These are phyloP conservation scores for Pestalotiopsis sp. DNA, from an alignment of 2,329 filamentous ascomycete genomes.

Conservation along the genomic window DNA sequence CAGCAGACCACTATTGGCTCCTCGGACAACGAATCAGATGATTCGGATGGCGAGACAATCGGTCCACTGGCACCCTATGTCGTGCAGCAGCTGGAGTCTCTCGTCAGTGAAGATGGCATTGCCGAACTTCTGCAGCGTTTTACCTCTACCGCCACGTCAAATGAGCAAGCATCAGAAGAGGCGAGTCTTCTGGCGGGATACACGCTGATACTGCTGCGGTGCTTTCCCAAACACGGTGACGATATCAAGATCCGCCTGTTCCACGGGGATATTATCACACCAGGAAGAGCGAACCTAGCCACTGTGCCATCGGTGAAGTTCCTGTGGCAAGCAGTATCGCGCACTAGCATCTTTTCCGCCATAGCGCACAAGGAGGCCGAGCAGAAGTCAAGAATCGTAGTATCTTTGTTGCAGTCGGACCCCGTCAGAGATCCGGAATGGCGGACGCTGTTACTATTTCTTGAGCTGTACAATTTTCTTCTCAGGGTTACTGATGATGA, in stretches of 20 bases:
- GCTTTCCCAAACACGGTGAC: conserved; percentile 80
- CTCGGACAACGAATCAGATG: conserved; percentile 43
- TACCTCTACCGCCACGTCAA: conserved; percentile 36
- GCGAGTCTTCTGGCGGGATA: conserved; percentile 82
- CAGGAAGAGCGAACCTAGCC: conserved; percentile 34
- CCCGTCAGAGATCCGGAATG: conserved; percentile 68
- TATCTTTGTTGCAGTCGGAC: conserved; percentile 31
- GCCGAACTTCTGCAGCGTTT: conserved; percentile 57
- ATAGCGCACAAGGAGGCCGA: conserved; percentile 34
- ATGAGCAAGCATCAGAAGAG: conserved; percentile 50
- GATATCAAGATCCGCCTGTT: conserved; percentile 96
- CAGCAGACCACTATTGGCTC: conserved; percentile 34
- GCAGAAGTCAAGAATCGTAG: conserved; percentile 27
- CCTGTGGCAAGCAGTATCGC: conserved; percentile 71
- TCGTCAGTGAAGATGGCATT: conserved; percentile 78
- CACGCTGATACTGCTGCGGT: conserved; percentile 80
- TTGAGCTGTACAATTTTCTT: conserved; percentile 93
- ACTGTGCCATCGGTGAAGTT: conserved; percentile 74
- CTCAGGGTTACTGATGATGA: conserved; percentile 94
- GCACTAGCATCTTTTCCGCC: conserved; percentile 42
- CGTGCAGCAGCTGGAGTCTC: conserved; percentile 65
- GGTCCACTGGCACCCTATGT: conserved; percentile 58
- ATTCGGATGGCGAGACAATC: conserved; percentile 32
- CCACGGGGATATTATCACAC: conserved; percentile 64
- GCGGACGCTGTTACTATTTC: conserved; percentile 85